A percentile compares a stretch with the other conserved stretches of the same genome.
phyloP scores from a whole-genome alignment of 441 rosid species.

The Adansonia grandidieri region DNA sequence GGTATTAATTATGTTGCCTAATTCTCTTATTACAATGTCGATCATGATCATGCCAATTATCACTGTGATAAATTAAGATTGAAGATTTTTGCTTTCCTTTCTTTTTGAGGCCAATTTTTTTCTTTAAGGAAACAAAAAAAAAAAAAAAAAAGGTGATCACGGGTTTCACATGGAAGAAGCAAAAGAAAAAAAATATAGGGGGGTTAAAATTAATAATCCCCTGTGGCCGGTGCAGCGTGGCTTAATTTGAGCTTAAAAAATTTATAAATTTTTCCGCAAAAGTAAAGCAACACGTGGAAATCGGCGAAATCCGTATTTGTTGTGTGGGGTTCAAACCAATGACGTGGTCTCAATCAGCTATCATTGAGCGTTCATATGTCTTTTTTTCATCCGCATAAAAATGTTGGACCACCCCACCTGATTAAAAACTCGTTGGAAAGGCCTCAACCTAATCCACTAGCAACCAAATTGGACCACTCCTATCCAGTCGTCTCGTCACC shows the following conservation, averaged over 20 bases:
- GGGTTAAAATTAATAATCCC: not conserved
- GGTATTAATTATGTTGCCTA: slow-evolving; percentile 47
- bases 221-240: not conserved
- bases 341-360: not conserved
- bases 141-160: not conserved
- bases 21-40: not conserved
- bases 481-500: not conserved
- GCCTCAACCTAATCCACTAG: not conserved
- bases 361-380: not conserved
- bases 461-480: not conserved
- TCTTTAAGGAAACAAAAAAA: not conserved
- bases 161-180: not conserved
- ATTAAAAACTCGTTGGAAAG: not conserved
- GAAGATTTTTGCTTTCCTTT: not conserved
- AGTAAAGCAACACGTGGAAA: not conserved
- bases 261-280: not conserved
- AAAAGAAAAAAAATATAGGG: not conserved
- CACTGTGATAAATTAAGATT: too few relatives aligned
- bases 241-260: not conserved
- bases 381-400: not conserved
- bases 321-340: not conserved
- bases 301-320: not conserved
- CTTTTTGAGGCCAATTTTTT: too few relatives aligned
- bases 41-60: not conserved
- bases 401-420: not conserved